phyloP scores from a whole-genome alignment of 257 asterid genomes.

The Fraxinus anomala region DNA sequence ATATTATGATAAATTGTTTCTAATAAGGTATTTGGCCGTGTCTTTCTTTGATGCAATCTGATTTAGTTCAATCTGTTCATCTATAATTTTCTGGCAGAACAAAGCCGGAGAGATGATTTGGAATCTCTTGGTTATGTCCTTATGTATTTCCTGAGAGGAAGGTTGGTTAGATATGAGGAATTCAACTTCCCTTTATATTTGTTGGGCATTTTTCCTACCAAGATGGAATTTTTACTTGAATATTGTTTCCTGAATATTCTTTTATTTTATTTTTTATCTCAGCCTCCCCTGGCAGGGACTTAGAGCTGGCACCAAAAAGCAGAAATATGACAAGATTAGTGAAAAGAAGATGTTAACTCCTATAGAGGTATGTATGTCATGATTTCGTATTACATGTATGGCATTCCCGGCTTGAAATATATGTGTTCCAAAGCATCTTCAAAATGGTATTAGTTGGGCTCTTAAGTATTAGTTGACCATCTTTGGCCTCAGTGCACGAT shows the following conservation, averaged over 20 bases:
- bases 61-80: neutral
- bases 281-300: constrained; percentile 99
- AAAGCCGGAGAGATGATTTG: constrained; percentile 96
- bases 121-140: constrained; percentile 98
- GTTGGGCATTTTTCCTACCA: constrained; percentile 16
- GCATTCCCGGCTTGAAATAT: constrained; percentile 21
- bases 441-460: neutral
- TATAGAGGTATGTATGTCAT: constrained; percentile 62
- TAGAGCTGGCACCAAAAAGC: constrained; percentile 95
- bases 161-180: constrained; percentile 57
- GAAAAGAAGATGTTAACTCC: constrained; percentile 95
- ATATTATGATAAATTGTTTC: constrained; percentile 11
- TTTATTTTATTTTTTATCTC: constrained; percentile 23
- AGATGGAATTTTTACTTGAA: constrained; percentile 8
- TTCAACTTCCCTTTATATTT: constrained; percentile 9
- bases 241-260: neutral
- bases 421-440: constrained; percentile 15
- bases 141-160: constrained; percentile 96
- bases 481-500: neutral
- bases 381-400: constrained; percentile 12
- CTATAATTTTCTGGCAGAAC: constrained; percentile 55
- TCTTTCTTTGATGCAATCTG: neutral
- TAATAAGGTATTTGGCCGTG: neutral
- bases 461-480: neutral
- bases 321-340: constrained; percentile 93